A percentile compares a stretch with the other conserved stretches of the same genome.
These are phyloP conservation scores for Onygenales sp. DNA, from an alignment of 2,329 filamentous ascomycete genomes.

Conservation along the genomic window DNA sequence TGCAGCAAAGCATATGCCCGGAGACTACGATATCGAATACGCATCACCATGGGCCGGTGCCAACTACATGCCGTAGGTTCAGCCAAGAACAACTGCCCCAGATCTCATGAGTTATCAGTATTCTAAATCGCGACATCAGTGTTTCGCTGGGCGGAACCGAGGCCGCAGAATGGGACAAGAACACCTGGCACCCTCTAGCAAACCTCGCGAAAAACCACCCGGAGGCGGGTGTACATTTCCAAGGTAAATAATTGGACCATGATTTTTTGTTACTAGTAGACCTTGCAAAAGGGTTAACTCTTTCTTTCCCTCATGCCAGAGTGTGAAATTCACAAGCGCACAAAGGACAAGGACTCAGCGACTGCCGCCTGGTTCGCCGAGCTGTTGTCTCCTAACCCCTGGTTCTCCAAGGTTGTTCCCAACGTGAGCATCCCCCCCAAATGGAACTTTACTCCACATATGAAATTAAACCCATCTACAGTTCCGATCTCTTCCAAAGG, in stretches of 20 bases:
- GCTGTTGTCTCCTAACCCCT: constrained; percentile 53
- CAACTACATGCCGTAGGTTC: constrained; percentile 57
- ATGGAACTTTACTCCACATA: too few species aligned
- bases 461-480: constrained; percentile 11
- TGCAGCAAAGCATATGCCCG: constrained; percentile 74
- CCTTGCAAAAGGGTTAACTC: too few species aligned
- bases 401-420: constrained; percentile 58
- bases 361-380: constrained; percentile 46
- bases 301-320: too few species aligned
- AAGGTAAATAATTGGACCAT: constrained; percentile 35
- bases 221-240: constrained; percentile 67
- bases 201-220: constrained; percentile 51
- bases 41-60: constrained; percentile 75
- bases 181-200: constrained; percentile 51
- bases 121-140: constrained; percentile 13
- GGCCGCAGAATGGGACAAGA: constrained; percentile 43
- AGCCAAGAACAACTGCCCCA: not conserved
- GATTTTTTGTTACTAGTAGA: too few species aligned
- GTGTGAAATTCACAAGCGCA: too few species aligned
- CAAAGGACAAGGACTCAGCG: too few species aligned
- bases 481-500: constrained; percentile 49
- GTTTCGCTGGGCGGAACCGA: constrained; percentile 22
- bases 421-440: constrained; percentile 38
- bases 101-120: not conserved
- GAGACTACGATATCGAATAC: constrained; percentile 77